Evolutionary conservation across 805 yeast species (phyloP).

Genomic region (Cephaloascus albidus): DNA sequence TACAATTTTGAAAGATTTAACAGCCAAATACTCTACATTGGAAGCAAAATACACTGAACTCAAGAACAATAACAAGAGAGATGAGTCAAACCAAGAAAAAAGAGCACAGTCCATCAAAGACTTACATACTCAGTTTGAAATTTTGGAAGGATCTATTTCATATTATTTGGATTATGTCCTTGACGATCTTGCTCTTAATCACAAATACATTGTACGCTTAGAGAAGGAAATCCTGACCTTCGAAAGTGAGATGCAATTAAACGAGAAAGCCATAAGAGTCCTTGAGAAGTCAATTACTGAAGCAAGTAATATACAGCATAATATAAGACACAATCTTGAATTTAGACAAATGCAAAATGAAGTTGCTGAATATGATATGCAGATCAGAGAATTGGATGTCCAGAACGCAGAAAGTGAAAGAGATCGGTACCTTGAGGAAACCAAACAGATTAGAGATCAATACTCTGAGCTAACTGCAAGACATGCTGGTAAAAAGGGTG

Average conservation of each 20-base stretch:
- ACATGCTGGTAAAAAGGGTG: constrained; percentile 77
- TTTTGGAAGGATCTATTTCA: background rate
- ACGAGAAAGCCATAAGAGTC: constrained; percentile 13
- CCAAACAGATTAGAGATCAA: constrained; percentile 37
- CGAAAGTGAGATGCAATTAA: constrained; percentile 10
- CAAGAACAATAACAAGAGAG: constrained; percentile 8
- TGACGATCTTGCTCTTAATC: background rate
- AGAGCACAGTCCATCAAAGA: background rate
- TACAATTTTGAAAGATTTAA: constrained; percentile 2
- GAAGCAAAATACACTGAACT: too few relatives aligned
- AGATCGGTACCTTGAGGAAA: constrained; percentile 50
- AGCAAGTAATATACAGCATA: constrained; percentile 51
- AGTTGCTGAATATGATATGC: constrained; percentile 20
- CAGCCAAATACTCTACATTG: background rate
- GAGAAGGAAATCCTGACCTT: constrained; percentile 10
- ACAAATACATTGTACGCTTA: constrained; percentile 4
- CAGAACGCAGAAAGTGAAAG: constrained; percentile 52
- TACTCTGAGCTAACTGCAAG: constrained; percentile 48
- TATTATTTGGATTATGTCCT: background rate
- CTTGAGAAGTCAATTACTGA: constrained; percentile 39
- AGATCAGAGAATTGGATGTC: constrained; percentile 37
- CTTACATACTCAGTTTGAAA: background rate
- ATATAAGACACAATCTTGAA: constrained; percentile 56
- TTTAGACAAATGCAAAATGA: constrained; percentile 35
- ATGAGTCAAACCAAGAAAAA: constrained; percentile 1